A percentile compares a stretch with the other conserved stretches of the same genome.
phyloP scores from a whole-genome alignment of 768 basidiomycete genomes.

The Hericium coralloides region DNA sequence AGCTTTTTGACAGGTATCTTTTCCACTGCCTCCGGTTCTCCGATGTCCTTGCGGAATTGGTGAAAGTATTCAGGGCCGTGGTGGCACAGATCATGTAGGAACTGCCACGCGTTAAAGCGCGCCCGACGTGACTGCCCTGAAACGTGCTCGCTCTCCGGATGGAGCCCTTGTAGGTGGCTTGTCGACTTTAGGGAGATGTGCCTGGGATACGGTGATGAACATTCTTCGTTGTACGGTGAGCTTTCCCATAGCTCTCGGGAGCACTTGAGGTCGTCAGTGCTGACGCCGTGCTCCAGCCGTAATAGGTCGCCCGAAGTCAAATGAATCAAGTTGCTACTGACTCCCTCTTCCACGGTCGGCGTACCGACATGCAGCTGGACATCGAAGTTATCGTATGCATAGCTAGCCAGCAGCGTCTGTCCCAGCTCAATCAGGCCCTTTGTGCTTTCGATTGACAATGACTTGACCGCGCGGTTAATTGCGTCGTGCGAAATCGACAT shows the following conservation, averaged over 20 bases:
- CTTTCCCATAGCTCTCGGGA: not conserved
- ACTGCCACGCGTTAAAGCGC: no score
- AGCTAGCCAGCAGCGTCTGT: not conserved
- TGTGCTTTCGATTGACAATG: not conserved
- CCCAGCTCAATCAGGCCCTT: not conserved
- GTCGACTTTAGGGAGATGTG: no score
- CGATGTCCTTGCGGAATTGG: no score
- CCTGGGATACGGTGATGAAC: no score
- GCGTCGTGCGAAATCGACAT: constrained; percentile 14
- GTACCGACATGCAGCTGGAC: not conserved
- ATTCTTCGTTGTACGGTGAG: not conserved
- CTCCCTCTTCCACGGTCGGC: not conserved
- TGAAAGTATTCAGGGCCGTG: no score
- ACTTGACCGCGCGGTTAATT: not conserved
- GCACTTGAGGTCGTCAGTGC: not conserved
- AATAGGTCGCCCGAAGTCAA: not conserved
- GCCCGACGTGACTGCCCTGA: no score
- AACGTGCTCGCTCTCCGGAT: no score
- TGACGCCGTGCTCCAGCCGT: not conserved
- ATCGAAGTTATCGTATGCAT: not conserved
- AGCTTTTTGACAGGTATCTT: not conserved
- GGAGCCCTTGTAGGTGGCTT: no score
- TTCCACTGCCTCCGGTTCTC: no score
- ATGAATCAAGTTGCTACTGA: not conserved
- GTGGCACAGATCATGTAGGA: no score